Base-by-base conservation (phyloP, 306 rosid species). In the Vigna radiata region DNA sequence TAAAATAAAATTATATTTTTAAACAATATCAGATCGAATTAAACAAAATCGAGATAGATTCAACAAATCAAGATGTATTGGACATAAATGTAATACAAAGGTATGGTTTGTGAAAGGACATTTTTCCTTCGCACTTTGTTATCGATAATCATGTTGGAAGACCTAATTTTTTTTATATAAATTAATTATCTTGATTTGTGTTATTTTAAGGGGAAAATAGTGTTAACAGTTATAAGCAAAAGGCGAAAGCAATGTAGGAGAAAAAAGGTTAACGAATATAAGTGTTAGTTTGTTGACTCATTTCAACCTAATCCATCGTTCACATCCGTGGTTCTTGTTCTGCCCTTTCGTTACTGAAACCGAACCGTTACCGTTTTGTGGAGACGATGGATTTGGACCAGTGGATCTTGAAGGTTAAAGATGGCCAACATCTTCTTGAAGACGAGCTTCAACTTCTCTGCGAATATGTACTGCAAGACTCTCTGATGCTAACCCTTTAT, bases 401-500 rank as follows among this genome's bases (percentile, higher is more conserved):
- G 83, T 92, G 97, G 97, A 92, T 92, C 96, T 76, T 86, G 3
- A 92, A 90, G 88, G 97, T 92, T 55, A 92, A 89, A 85, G 96
- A 92, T 37, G 97, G 97, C 23, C 93, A 92, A 71, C 97, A 92
- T 79, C 97, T 92, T 18, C 79, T 90, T 29, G 97, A 92, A 89
- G 93, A 92, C 36, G 92, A 92, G 83, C 97, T 92, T 73, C 97
- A 92, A 76, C 96, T 90, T 76, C 92, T 92, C 29, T 92, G 97
- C 79, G 97, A 92, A 90, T 89, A 90, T 50, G 97, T 92, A 31
- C 14, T 31, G 21, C 67, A 2, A 33, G 33, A 62, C 68, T 23
- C 49, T 64, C 29, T 62, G 25, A 7, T 17, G 14, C 27, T 6
- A 14, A 61, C 1, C 4, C 5, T 23, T 59, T 15, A 14, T 0